These are phyloP conservation scores for Apiotrichum montevideense DNA, from an alignment of 1,284 basidiomycete species.

Conservation along the genomic window DNA sequence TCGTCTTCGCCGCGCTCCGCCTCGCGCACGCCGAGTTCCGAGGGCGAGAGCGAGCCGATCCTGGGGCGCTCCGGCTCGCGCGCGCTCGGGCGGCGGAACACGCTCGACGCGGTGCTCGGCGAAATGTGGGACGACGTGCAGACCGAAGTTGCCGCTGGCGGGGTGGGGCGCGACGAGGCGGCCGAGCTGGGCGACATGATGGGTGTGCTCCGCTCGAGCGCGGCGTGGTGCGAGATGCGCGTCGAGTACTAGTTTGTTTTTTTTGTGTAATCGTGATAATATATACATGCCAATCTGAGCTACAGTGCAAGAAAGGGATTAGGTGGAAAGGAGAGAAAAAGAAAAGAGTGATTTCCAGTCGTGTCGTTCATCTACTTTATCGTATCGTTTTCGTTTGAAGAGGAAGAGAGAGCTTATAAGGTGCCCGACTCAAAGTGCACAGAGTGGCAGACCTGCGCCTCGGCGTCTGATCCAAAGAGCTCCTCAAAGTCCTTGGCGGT, in stretches of 20 bases:
- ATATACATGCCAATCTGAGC: too few relatives aligned
- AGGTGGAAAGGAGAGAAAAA: too few relatives aligned
- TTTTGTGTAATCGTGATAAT: too few relatives aligned
- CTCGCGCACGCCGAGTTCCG: too few relatives aligned
- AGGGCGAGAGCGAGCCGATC: too few relatives aligned
- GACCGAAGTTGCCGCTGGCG: constrained; percentile 17
- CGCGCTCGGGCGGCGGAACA: constrained; percentile 16
- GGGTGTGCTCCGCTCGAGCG: constrained; percentile 8
- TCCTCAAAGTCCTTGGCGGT: constrained; percentile 62
- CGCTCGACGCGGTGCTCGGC: constrained; percentile 28
- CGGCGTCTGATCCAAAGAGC: constrained; percentile 49
- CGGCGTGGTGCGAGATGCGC: constrained; percentile 18
- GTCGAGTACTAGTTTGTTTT: too few relatives aligned
- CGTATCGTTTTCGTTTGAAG: too few relatives aligned
- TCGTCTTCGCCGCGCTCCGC: background rate
- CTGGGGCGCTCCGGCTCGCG: too few relatives aligned
- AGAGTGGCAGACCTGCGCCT: background rate
- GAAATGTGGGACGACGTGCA: constrained; percentile 34
- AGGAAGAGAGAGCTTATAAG: too few relatives aligned
- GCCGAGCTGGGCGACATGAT: constrained; percentile 24
- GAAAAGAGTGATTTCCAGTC: background rate
- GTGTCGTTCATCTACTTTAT: too few relatives aligned
- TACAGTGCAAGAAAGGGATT: too few relatives aligned
- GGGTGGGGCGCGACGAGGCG: constrained; percentile 16
- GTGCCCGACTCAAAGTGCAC: too few relatives aligned